Evolutionary conservation across 352 stramenopile genomes (phyloP), one percentile per base, ranked within the genome.

Genomic region (Sclerospora graminicola): DNA sequence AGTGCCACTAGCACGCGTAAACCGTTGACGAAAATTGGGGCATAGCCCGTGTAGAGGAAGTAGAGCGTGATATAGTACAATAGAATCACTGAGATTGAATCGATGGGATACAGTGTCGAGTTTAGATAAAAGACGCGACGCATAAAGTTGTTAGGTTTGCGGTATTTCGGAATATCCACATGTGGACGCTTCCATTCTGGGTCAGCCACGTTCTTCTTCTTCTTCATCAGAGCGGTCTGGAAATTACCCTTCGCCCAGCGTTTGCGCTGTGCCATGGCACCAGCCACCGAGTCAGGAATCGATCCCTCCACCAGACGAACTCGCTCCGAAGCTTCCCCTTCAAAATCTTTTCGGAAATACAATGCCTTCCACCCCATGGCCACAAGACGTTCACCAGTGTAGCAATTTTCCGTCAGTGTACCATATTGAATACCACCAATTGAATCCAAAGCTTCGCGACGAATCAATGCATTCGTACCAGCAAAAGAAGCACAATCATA

Each of bases 291-390:
- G 48, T 87, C 69, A 0, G 80, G 80, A 21, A 91, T 79, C 34
- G 82, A 23, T 36, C 80, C 80, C 66, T 91, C 80, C 14, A 68
- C 74, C 32, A 91, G 47, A 40, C 80, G 80, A 34, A 91, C 73
- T 49, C 80, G 80, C 56, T 91, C 80, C 8, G 51, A 28, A 20
- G 57, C 59, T 53, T 91, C 77, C 9, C 80, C 80, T 63, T 91
- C 80, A 21, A 91, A 88, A 57, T 91, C 80, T 61, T 91, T 91
- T 34, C 79, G 76, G 69, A 86, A 91, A 60, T 89, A 91, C 36
- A 88, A 50, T 24, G 59, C 76, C 59, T 91, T 91, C 79, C 79
- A 91, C 19, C 79, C 79, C 79, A 85, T 89, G 19, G 63, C 66
- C 23, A 80, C 73, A 37, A 91, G 54, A 35, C 69, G 67, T 57